phyloP scores from a whole-genome alignment of 164 flowering plant genomes.

The Platanus orientalis region DNA sequence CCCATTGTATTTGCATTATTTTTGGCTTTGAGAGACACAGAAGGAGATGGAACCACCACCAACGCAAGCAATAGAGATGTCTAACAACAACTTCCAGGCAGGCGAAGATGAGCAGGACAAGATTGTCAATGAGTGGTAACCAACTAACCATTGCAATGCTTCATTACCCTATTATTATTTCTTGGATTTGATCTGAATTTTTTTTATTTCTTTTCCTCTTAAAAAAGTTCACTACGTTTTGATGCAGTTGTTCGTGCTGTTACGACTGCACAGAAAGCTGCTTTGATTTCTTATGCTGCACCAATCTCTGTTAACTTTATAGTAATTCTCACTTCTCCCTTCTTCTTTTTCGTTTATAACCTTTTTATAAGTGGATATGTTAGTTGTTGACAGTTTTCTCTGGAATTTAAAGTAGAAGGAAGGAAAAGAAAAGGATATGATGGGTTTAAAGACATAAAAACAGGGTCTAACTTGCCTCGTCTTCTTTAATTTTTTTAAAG shows the following conservation, averaged over 20 bases:
- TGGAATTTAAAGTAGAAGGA: too few species aligned
- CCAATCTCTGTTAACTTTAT: conserved; percentile 23
- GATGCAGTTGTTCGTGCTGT: conserved; percentile 55
- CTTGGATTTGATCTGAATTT: conserved; percentile 3
- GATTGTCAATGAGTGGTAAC: conserved; percentile 44
- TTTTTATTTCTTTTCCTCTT: neutral
- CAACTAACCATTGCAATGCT: neutral
- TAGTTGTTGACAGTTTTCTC: too few species aligned
- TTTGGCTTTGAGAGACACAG: neutral
- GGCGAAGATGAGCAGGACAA: conserved; percentile 41
- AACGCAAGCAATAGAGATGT: conserved; percentile 27
- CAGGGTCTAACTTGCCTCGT: too few species aligned
- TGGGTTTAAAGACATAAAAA: too few species aligned
- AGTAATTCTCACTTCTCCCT: too few species aligned
- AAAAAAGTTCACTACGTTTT: conserved; percentile 1
- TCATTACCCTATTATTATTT: conserved; percentile 2
- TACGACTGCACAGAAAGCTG: conserved; percentile 36
- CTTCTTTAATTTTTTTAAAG: too few species aligned
- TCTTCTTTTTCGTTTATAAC: too few species aligned
- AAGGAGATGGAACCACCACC: conserved; percentile 55
- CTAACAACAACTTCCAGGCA: conserved; percentile 11
- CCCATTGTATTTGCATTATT: too few species aligned
- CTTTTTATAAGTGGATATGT: too few species aligned
- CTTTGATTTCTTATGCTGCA: conserved; percentile 42
- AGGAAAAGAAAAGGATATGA: too few species aligned